Evolutionary conservation across 2,329 filamentous ascomycete genomes (phyloP), one percentile per base, ranked within the genome.

Genomic region (Phoma herbarum): DNA sequence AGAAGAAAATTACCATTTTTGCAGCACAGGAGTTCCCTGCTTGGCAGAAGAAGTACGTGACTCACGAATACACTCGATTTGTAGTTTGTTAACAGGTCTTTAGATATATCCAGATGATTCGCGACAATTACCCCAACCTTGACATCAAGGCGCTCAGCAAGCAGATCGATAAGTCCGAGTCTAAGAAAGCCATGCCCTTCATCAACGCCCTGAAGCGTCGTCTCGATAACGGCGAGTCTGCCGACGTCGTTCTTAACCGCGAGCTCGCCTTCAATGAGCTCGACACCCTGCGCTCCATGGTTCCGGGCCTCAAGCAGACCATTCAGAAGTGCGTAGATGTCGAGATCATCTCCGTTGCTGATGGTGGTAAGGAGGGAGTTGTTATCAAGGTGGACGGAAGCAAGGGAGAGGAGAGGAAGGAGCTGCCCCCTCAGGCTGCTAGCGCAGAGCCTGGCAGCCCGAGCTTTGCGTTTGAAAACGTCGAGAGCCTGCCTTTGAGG

Each of bases 151-250:
- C 86, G 56, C 82, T 97, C 45, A 91, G 88, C 70, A 88, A 87
- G 66, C 86, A 88, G 73, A 89, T 97, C 57, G 88, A 87, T 67
- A 96, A 96, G 83, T 84, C 92, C 73, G 91, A 96, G 80, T 92
- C 93, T 85, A 99, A 98, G 87, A 95, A 96, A 81, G 94, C 93
- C 2, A 98, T 98, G 94, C 95, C 95, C 0, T 98, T 97, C 73
- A 89, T 97, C 48, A 93, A 98, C 80, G 80, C 77, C 7, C 82
- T 98, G 60, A 97, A 97, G 88, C 91, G 86, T 77, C 87, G 91
- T 51, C 85, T 99, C 55, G 83, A 92, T 57, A 75, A 76, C 35
- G 83, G 84, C 48, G 90, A 91, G 61, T 87, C 94, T 14, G 81
- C 86, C 1, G 82, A 85, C 23, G 83, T 80, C 2, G 92, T 97